Conservation (phyloP, 192 early-diverging fungal genomes). For the Allomyces macrogynus region DNA sequence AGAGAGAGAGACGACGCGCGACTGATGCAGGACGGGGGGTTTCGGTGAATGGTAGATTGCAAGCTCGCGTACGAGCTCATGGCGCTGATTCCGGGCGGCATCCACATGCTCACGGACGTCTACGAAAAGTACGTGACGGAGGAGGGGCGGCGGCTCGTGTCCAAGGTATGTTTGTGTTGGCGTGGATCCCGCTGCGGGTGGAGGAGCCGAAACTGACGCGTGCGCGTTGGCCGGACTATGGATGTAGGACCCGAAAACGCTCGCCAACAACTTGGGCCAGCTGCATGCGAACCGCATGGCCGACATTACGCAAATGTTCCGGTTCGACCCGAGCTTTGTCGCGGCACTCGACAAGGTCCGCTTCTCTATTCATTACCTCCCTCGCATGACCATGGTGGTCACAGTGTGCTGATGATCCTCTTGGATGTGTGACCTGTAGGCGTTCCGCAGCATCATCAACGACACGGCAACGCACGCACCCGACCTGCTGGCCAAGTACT, state of each 20-base stretch:
- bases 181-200: not conserved
- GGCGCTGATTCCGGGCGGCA: slow-evolving; percentile 37
- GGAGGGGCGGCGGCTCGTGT: slow-evolving; percentile 7
- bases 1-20: too few species aligned
- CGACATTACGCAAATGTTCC: slow-evolving; percentile 36
- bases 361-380: too few species aligned
- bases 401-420: too few species aligned
- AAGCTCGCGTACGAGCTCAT: slow-evolving; percentile 43
- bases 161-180: not conserved
- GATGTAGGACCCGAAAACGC: slow-evolving; percentile 48
- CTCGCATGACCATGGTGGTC: too few species aligned
- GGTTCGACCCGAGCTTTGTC: slow-evolving; percentile 40
- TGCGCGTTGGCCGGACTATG: not conserved
- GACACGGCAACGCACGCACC: slow-evolving; percentile 31
- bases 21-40: too few species aligned
- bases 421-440: slow-evolving; percentile 17
- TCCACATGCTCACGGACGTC: slow-evolving; percentile 30
- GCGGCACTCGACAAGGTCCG: slow-evolving; percentile 40
- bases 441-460: slow-evolving; percentile 52
- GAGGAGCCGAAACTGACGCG: not conserved
- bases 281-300: slow-evolving; percentile 42
- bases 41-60: slow-evolving; percentile 38
- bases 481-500: slow-evolving; percentile 65
- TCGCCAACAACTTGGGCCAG: slow-evolving; percentile 40
- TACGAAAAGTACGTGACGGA: slow-evolving; percentile 44